Evolutionary conservation across 2,329 filamentous ascomycete species (phyloP).

Genomic region (Ophiobolus disseminans): DNA sequence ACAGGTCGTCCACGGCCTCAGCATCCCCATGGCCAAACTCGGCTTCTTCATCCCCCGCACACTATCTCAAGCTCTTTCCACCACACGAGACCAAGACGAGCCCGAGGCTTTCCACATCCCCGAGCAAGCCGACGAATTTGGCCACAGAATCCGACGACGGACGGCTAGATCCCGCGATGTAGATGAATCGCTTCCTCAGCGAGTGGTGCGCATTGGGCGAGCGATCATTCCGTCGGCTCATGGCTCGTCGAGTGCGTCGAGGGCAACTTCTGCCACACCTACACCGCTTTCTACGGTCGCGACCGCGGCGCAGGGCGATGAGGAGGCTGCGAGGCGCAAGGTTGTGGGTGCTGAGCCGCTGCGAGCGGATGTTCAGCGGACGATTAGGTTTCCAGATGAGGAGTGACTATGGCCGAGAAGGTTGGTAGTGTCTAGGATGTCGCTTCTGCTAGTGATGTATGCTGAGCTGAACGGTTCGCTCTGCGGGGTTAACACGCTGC

Average conservation of each 20-base stretch:
- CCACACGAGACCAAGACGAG: constrained; percentile 24
- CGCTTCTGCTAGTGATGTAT: not conserved
- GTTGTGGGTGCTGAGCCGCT: not conserved
- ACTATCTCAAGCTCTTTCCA: constrained; percentile 58
- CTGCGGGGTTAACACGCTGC: no score
- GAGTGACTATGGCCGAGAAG: not conserved
- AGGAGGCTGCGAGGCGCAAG: not conserved
- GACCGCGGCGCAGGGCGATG: constrained; percentile 11
- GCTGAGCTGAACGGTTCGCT: no score
- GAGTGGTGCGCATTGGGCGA: constrained; percentile 46
- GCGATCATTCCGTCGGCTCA: constrained; percentile 37
- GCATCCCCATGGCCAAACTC: constrained; percentile 77
- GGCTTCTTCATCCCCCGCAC: constrained; percentile 68
- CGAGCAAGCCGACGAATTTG: constrained; percentile 22
- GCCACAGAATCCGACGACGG: constrained; percentile 32
- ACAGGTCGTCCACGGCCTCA: constrained; percentile 79
- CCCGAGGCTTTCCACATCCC: constrained; percentile 42
- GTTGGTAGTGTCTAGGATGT: not conserved
- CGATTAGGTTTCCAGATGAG: constrained; percentile 43
- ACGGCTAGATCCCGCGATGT: constrained; percentile 28
- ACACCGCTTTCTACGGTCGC: constrained; percentile 10
- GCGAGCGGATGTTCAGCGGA: constrained; percentile 19
- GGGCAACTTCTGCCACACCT: constrained; percentile 12
- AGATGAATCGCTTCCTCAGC: constrained; percentile 32
- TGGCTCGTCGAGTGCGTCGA: constrained; percentile 13